A percentile compares a stretch with the other conserved stretches of the same genome.
phyloP scores from a whole-genome alignment of 2,329 filamentous ascomycete species.

The Cordyceps pruinosa region DNA sequence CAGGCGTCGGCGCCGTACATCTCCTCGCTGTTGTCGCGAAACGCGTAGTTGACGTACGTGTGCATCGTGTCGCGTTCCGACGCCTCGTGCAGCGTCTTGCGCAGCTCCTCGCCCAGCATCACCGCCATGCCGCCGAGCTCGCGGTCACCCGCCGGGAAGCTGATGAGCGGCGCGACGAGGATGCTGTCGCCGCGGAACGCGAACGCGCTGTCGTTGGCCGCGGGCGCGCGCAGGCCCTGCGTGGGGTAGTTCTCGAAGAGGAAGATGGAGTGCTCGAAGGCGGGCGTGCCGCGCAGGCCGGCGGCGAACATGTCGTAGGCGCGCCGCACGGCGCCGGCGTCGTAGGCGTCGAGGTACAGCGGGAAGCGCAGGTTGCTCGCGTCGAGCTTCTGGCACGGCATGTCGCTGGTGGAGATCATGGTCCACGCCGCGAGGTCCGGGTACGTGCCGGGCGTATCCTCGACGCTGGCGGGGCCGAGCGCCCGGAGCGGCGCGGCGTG shows the following conservation, averaged over 20 bases:
- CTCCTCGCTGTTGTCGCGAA: conserved; percentile 30
- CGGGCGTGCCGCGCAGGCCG: conserved; percentile 20
- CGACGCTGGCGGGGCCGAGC: conserved; percentile 30
- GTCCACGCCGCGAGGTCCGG: conserved; percentile 38
- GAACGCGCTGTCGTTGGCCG: conserved; percentile 34
- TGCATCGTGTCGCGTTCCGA: conserved; percentile 27
- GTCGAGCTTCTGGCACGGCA: conserved; percentile 36
- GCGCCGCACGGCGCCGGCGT: conserved; percentile 22
- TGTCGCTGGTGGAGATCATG: conserved; percentile 28
- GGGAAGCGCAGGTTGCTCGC: conserved; percentile 36
- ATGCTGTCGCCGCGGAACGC: conserved; percentile 39
- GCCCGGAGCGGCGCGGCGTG: conserved; percentile 38
- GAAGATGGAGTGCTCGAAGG: conserved; percentile 27
- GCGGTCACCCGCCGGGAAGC: conserved; percentile 25
- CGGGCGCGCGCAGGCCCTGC: conserved; percentile 33
- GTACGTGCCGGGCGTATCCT: conserved; percentile 33
- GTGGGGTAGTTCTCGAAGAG: conserved; percentile 42
- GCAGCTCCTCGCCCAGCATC: conserved; percentile 30
- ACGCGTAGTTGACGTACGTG: conserved; percentile 43
- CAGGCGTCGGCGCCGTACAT: conserved; percentile 41
- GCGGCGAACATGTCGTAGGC: conserved; percentile 28
- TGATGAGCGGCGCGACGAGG: conserved; percentile 31
- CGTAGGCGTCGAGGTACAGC: conserved; percentile 35
- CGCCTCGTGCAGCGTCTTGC: conserved; percentile 28
- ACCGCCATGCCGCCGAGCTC: conserved; percentile 26